Conservation (phyloP, 805 yeast species). For the Wickerhamiella azymoides region DNA sequence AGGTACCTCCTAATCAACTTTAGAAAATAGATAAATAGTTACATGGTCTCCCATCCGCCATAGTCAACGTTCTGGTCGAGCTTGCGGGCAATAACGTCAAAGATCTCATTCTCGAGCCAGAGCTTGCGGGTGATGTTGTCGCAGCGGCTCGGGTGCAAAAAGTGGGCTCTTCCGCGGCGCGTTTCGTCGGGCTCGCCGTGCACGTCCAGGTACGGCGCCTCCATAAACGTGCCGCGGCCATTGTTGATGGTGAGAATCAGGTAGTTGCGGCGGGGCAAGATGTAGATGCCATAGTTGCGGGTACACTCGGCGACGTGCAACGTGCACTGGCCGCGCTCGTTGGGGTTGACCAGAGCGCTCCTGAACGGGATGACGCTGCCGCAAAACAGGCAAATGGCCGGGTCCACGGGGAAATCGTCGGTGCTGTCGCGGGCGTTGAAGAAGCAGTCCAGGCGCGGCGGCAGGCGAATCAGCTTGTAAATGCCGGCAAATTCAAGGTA, state of each 20-base stretch:
- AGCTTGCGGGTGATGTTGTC: slow-evolving; percentile 48
- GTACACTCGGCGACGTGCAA: slow-evolving; percentile 47
- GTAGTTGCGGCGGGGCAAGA: slow-evolving; percentile 56
- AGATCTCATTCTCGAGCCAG: slow-evolving; percentile 70
- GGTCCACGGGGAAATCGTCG: slow-evolving; percentile 35
- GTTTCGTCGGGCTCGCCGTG: slow-evolving; percentile 81
- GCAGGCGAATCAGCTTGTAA: slow-evolving; percentile 48
- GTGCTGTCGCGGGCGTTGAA: slow-evolving; percentile 31
- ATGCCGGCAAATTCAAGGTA: slow-evolving; percentile 50
- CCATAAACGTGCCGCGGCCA: slow-evolving; percentile 70
- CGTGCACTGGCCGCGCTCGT: slow-evolving; percentile 62
- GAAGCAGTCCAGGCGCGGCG: slow-evolving; percentile 50
- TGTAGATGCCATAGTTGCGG: slow-evolving; percentile 54
- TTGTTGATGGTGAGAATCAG: slow-evolving; percentile 45
- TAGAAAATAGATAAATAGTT: neutral
- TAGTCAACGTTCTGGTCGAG: slow-evolving; percentile 67
- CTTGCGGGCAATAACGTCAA: slow-evolving; percentile 63
- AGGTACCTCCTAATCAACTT: no score
- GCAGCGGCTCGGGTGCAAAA: slow-evolving; percentile 46
- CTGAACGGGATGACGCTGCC: slow-evolving; percentile 59
- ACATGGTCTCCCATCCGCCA: slow-evolving; percentile 93
- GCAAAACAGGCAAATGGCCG: slow-evolving; percentile 80
- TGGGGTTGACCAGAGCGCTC: slow-evolving; percentile 33
- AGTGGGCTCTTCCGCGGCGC: slow-evolving; percentile 56
- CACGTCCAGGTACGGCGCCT: slow-evolving; percentile 70